phyloP scores from a whole-genome alignment of 169 alveolate species.

The Plasmodium sp. region DNA sequence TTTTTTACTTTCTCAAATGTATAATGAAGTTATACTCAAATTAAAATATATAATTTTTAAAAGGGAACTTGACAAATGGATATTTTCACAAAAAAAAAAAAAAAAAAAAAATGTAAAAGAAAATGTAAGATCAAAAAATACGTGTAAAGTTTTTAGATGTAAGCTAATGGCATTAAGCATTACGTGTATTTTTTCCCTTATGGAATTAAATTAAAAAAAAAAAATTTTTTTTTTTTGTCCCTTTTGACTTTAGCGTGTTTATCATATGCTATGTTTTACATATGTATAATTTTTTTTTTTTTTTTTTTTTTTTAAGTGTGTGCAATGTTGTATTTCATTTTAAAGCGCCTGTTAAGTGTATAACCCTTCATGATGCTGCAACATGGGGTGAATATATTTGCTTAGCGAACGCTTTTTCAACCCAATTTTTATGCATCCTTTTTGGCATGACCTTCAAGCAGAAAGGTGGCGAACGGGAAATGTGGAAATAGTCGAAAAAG shows the following conservation, averaged over 20 bases:
- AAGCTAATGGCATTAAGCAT: slow-evolving; percentile 27
- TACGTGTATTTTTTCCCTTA: slow-evolving; percentile 18
- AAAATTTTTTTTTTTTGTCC: background rate
- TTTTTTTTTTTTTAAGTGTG: slow-evolving; percentile 1
- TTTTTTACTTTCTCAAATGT: background rate
- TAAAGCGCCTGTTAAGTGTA: background rate
- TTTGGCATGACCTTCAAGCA: background rate
- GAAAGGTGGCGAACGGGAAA: background rate
- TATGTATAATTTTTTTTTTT: background rate
- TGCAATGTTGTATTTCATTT: slow-evolving; percentile 4
- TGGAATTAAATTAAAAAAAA: background rate
- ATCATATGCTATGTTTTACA: background rate
- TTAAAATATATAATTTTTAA: background rate
- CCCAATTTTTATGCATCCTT: background rate
- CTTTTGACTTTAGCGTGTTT: background rate
- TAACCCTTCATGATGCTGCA: background rate
- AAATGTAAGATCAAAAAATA: slow-evolving; percentile 20
- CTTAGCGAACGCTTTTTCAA: background rate
- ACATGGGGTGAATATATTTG: background rate
- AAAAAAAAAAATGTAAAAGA: slow-evolving; percentile 1
- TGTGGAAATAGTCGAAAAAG: background rate
- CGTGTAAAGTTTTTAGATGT: slow-evolving; percentile 49
- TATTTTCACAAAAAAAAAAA: slow-evolving; percentile 4
- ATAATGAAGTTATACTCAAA: slow-evolving; percentile 8
- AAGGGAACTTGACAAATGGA: background rate